Percentiles rank a stretch among this genome's conserved stretches.
Conservation (phyloP, 2,329 filamentous ascomycete genomes). For the Aotearoamyces nothofagi region DNA sequence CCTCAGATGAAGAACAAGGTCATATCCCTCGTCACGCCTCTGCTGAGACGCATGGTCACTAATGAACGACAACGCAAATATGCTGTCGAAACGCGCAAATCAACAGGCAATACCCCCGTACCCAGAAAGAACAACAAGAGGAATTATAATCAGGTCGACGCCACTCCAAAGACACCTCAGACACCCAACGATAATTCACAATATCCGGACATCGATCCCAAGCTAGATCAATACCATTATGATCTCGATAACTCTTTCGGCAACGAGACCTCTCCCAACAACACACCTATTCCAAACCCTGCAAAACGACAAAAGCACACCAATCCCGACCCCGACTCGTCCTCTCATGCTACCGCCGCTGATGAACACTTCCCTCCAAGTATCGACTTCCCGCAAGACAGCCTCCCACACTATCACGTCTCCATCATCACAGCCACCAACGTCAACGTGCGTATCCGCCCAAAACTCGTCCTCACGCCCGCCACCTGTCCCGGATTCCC, state of each 20-base stretch:
- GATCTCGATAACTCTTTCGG: conserved; percentile 1
- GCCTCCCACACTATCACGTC: conserved; percentile 10
- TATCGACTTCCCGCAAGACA: too few relatives aligned
- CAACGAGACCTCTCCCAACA: background rate
- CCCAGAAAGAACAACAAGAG: conserved; percentile 1
- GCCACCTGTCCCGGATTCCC: conserved; percentile 11
- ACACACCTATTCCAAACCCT: background rate
- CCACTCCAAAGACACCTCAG: background rate
- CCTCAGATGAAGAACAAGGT: conserved; percentile 16
- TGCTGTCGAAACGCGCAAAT: conserved; percentile 11
- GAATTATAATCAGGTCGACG: conserved; percentile 2
- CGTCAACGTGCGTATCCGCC: conserved; percentile 14
- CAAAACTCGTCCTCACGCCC: conserved; percentile 8
- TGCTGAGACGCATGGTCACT: conserved; percentile 19
- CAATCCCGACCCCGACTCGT: background rate
- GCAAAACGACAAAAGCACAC: background rate
- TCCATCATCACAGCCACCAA: too few relatives aligned
- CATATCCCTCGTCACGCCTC: conserved; percentile 13
- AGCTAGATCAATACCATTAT: conserved; percentile 4
- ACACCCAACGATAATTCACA: background rate
- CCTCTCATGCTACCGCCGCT: background rate
- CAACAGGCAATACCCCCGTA: conserved; percentile 3
- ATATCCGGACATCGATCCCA: conserved; percentile 5
- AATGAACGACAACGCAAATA: conserved; percentile 19
- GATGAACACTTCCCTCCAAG: background rate